A percentile compares a stretch with the other conserved stretches of the same genome.
phyloP scores from a whole-genome alignment of 441 rosid genomes.

The Rhodomyrtus psidioides region DNA sequence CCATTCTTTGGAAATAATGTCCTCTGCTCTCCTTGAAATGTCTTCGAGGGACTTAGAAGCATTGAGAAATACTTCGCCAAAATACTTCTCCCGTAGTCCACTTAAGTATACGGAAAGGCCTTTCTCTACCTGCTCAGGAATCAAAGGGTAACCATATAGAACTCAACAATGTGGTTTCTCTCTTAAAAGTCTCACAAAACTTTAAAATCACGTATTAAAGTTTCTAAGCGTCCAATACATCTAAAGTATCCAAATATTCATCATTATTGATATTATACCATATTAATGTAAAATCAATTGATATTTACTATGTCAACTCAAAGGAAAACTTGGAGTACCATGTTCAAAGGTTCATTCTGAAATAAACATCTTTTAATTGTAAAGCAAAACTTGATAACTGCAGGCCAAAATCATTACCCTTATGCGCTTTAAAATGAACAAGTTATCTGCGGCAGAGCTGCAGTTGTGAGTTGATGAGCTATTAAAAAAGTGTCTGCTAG shows the following conservation, averaged over 20 bases:
- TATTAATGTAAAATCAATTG: not conserved
- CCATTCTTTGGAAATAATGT: constrained; percentile 26
- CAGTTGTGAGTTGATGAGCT: constrained; percentile 28
- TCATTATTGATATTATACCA: not conserved
- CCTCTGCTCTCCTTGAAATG: constrained; percentile 22
- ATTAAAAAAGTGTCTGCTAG: constrained; percentile 22
- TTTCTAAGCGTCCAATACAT: not conserved
- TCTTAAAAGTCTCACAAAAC: not conserved
- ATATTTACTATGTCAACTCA: not conserved
- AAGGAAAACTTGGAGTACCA: not conserved
- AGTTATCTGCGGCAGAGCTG: constrained; percentile 34
- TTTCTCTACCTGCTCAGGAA: constrained; percentile 70
- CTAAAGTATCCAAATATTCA: not conserved
- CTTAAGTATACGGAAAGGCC: constrained; percentile 77
- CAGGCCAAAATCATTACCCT: constrained; percentile 46
- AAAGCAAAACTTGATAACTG: not conserved
- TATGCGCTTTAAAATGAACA: constrained; percentile 84
- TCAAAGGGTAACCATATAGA: not conserved
- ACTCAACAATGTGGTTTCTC: not conserved
- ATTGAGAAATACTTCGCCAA: constrained; percentile 83
- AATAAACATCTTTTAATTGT: not conserved
- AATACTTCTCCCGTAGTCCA: constrained; percentile 92
- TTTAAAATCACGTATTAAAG: not conserved
- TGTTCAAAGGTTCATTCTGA: not conserved
- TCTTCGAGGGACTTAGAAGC: constrained; percentile 51